Conservation (phyloP, 2,329 filamentous ascomycete species). For the Ramichloridium luteum region DNA sequence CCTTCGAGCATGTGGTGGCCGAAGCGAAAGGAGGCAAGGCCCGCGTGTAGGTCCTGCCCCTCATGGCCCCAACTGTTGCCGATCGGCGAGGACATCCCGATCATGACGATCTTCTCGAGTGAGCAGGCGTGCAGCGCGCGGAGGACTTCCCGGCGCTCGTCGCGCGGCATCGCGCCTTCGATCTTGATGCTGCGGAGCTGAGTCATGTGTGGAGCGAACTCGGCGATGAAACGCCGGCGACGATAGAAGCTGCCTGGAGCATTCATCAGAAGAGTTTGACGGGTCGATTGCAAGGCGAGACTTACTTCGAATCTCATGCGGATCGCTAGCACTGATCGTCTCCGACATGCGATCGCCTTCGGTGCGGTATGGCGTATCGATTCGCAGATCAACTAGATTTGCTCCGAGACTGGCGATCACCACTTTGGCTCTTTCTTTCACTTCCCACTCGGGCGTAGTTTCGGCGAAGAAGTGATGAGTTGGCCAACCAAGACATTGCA, state of each 20-base stretch:
- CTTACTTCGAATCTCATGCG: no score
- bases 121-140: slow-evolving; percentile 31
- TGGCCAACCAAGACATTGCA: slow-evolving; percentile 36
- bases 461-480: slow-evolving; percentile 34
- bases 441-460: slow-evolving; percentile 14
- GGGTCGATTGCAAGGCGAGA: no score
- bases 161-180: slow-evolving; percentile 35
- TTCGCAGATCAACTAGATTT: slow-evolving; percentile 30
- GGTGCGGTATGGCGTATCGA: slow-evolving; percentile 25
- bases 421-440: slow-evolving; percentile 14
- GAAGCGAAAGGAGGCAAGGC: slow-evolving; percentile 12
- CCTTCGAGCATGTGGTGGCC: slow-evolving; percentile 14
- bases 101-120: slow-evolving; percentile 34
- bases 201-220: slow-evolving; percentile 32
- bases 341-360: slow-evolving; percentile 15
- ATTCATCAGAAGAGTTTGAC: no score
- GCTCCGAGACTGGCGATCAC: slow-evolving; percentile 30
- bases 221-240: slow-evolving; percentile 28
- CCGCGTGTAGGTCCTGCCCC: slow-evolving; percentile 22
- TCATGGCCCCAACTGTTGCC: slow-evolving; percentile 35
- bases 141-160: slow-evolving; percentile 35
- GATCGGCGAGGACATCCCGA: slow-evolving; percentile 31
- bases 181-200: slow-evolving; percentile 34
- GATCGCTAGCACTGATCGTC: no score
- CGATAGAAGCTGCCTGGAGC: slow-evolving; percentile 3